A percentile compares a stretch with the other conserved stretches of the same genome.
Evolutionary conservation across 2,329 filamentous ascomycete genomes (phyloP).

Genomic region (Neoscytalidium dimidiatum): DNA sequence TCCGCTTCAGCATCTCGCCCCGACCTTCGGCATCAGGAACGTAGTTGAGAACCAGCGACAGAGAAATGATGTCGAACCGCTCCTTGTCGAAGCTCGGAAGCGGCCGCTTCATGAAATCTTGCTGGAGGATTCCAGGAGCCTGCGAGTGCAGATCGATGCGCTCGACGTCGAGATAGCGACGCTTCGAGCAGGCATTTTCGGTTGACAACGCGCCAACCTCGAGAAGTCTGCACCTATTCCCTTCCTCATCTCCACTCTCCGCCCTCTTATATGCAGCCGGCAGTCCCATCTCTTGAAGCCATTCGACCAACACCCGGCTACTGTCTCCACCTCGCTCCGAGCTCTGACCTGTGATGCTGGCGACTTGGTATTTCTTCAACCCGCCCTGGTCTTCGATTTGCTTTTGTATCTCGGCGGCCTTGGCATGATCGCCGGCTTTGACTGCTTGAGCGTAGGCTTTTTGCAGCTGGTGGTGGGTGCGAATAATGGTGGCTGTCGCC

Average conservation of each 20-base stretch:
- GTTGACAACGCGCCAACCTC: conserved; percentile 88
- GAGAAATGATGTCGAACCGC: conserved; percentile 83
- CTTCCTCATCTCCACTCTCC: conserved; percentile 16
- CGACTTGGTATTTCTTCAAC: conserved; percentile 61
- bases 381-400: conserved; percentile 61
- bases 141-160: conserved; percentile 92
- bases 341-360: conserved; percentile 64
- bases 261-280: conserved; percentile 3
- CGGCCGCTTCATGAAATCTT: conserved; percentile 92
- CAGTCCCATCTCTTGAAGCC: conserved; percentile 46
- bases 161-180: conserved; percentile 67
- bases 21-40: conserved; percentile 74
- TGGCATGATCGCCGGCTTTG: conserved; percentile 41
- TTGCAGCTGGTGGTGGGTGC: conserved; percentile 60
- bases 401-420: conserved; percentile 46
- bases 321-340: conserved; percentile 64
- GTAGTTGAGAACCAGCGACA: conserved; percentile 93
- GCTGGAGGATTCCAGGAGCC: conserved; percentile 75
- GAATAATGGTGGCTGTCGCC: conserved; percentile 60
- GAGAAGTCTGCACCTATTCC: conserved; percentile 62
- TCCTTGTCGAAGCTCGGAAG: conserved; percentile 64
- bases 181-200: conserved; percentile 79
- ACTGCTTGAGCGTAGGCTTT: conserved; percentile 58
- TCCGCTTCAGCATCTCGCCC: conserved; percentile 74
- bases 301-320: conserved; percentile 60